Evolutionary conservation across 345 rosid species (phyloP), one percentile per base, ranked within the genome.

Genomic region (Bruguiera sexangula): DNA sequence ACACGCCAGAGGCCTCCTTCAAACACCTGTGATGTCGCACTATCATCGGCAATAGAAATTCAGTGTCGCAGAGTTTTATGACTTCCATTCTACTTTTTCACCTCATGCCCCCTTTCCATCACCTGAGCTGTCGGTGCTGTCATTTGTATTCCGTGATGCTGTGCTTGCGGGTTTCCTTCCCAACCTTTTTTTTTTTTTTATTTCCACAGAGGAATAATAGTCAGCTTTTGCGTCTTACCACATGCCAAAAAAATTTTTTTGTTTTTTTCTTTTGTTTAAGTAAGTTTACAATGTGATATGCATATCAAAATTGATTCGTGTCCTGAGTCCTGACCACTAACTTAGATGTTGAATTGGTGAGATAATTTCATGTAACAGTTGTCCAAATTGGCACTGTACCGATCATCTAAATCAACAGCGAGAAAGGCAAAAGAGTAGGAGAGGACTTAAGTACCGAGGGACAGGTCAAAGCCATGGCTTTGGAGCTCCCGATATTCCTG

Each of bases 401-500:
- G 0, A 30, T 24, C 29, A 55, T 1, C 29, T 5, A 9, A 22
- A 8, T 10, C 18, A 22, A 55, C 6, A 1, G 30, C 2, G 3
- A 55, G 30, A 9, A 9, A 21, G 1, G 29, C 0, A 22, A 15
- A 55, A 10, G 22, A 62, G 8, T 9, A 11, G 13, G 26, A 30
- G 24, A 1, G 68, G 11, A 7, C 18, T 0, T 48, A 43, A 3
- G 5, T 76, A 82, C 85, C 82, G 4, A 69, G 20, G 3, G 83
- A 51, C 76, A 76, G 60, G 61, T 82, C 77, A 15, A 73, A 82
- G 26, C 85, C 85, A 53, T 79, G 77, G 59, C n/a, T 71, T 51
- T 79, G 0, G 46, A 82, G 85, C 78, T 82, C 83, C 8, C 73
- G 74, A 30, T 82, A 79, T 27, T 76, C 82, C 59, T 76, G 83